Base-by-base conservation (phyloP, 2,329 filamentous ascomycete genomes). In the Metarhizium robertsii region DNA sequence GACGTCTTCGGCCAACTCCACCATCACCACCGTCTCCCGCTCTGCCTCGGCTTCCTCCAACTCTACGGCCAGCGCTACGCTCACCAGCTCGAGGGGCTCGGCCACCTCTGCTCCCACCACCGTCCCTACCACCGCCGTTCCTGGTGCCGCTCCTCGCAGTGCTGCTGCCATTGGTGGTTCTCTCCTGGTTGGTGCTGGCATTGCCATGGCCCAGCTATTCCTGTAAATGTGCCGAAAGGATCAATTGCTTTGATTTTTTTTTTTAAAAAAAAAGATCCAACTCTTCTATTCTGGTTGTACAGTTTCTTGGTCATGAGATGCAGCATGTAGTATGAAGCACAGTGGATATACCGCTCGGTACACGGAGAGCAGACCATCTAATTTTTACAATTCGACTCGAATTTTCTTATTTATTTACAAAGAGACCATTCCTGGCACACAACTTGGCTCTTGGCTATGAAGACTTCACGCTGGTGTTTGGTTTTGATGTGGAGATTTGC, bases 161-260 rank as follows among this genome's bases (percentile, higher is more conserved):
- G 58, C 57, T 38, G 49, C 60, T 50, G 59, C 59, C 45, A 18
- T 66, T 38, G 63, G 64, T 55, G 64, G 60, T 62, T 55, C 63
- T 49, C 53, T 64, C 50, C 55, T 65, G 53, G 68, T 64, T 36
- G 65, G 64, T 36, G 66, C 60, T 14, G 66, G 62, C 51, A 57
- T 65, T 54, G 53, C 67, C 25, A 29, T 66, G 34, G 67, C 65
- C 45, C 67, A 68, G 62, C 59, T 69, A 50, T 57, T 71, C 52
- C 63, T 64, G 58, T 69, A 63, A 46, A 32, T 7, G 6, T 14
- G 11, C 20, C 16, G 20, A 54, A 54, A 34, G 10, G 6, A 7
- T 11, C 7, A 34, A 7, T 34, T 34, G 32, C 6, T 34, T 34
- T 11, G 6, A 34, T 34, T 34, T 25, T 4, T 3, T 25, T 25